Evolutionary conservation across 2,329 filamentous ascomycete species (phyloP).

Genomic region (Beauveria sp.): DNA sequence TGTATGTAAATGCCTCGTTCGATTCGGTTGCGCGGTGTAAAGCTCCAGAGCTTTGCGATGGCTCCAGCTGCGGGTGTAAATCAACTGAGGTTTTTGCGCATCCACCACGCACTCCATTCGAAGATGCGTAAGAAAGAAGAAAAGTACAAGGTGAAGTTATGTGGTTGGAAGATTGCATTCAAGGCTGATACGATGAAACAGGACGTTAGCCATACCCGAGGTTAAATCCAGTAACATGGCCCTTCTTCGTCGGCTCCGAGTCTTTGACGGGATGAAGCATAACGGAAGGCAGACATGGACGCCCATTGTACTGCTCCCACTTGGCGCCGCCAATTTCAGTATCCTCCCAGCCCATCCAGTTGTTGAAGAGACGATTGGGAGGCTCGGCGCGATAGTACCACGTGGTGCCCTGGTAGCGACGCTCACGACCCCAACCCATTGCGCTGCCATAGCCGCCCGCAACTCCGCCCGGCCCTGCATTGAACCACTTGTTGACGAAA

Average conservation of each 20-base stretch:
- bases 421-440: conserved; percentile 53
- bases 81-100: too few relatives aligned
- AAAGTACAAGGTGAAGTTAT: not conserved
- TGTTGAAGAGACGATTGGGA: conserved; percentile 53
- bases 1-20: not conserved
- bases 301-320: conserved; percentile 50
- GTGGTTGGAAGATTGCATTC: too few relatives aligned
- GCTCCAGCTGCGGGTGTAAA: too few relatives aligned
- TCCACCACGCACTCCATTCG: not conserved
- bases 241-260: conserved; percentile 41
- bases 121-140: not conserved
- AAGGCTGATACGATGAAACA: not conserved
- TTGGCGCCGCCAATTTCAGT: conserved; percentile 43
- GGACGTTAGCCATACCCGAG: conserved; percentile 28
- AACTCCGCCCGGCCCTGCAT: conserved; percentile 47
- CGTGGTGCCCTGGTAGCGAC: conserved; percentile 48
- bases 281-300: conserved; percentile 51
- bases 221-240: conserved; percentile 31
- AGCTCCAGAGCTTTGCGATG: not conserved
- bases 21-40: not conserved
- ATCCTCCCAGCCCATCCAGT: conserved; percentile 55
- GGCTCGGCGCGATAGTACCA: conserved; percentile 55
- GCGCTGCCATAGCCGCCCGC: conserved; percentile 47
- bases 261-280: conserved; percentile 55
- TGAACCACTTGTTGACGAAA: conserved; percentile 51